Evolutionary conservation across 192 early-diverging fungal species (phyloP), one percentile per base, ranked within the genome.

Genomic region (Coemansia sp.): DNA sequence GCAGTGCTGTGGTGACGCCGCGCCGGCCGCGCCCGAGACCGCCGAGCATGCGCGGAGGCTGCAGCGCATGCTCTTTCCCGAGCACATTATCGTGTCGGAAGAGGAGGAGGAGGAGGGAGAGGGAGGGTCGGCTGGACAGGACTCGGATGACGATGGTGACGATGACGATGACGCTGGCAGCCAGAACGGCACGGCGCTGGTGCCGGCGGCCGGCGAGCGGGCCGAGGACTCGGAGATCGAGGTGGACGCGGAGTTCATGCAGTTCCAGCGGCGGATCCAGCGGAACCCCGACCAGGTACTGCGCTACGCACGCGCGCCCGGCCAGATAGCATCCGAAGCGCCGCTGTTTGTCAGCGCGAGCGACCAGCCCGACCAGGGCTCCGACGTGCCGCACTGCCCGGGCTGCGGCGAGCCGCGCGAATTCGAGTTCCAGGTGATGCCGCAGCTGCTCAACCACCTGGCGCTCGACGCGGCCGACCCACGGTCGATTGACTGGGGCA

Each of bases 371-470:
- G 45, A n/a, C 22, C 11, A 50, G 40, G 2, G 45, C 50, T 6
- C 58, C 38, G 5, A 79, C 82, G 39, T 81, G 93, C 80, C 84
- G 9, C 28, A 60, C 0, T 98, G 95, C 70, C 74, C 79, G 14
- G 59, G 76, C 45, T 98, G 95, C 65, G 78, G 81, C 2, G 81
- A 80, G 8, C 60, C 66, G 14, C 80, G 93, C 23, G 82, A 85
- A 22, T 93, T 95, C 64, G 95, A 98, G 70, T 92, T 95, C 62
- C 95, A 98, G 84, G 82, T 94, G 31, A 83, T 96, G 78, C 93
- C 95, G 1, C 91, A 92, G 40, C 79, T 98, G 38, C 78, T 98
- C 42, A 88, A 86, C 58, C 69, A 87, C 53, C 70, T 98, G 22
- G 55, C 71, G 11, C 81, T 97, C 22, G 83, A 92, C 58, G 79